Conservation (phyloP, 2,329 filamentous ascomycete genomes). For the Botrytis byssoidea region DNA sequence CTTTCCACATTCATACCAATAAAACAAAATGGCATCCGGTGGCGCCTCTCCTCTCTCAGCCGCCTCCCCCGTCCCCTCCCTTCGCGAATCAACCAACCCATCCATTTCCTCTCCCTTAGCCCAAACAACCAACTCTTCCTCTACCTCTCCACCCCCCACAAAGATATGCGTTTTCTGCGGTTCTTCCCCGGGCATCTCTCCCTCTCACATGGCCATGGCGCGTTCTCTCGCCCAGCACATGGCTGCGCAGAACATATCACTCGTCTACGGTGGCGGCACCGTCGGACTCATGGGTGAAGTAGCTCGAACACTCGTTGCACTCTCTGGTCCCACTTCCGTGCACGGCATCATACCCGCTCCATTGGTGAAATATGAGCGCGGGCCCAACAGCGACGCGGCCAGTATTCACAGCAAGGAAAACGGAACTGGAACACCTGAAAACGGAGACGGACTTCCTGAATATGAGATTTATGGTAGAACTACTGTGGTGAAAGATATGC, state of each 20-base stretch:
- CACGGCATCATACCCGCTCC: constrained; percentile 93
- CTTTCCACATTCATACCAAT: neutral
- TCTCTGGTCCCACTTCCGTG: constrained; percentile 77
- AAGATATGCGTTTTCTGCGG: constrained; percentile 67
- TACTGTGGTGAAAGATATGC: constrained; percentile 92
- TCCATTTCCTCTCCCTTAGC: constrained; percentile 6
- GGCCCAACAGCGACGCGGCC: constrained; percentile 53
- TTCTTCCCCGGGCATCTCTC: constrained; percentile 68
- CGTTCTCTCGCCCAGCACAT: constrained; percentile 71
- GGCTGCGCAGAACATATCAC: constrained; percentile 71
- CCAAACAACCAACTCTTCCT: constrained; percentile 10
- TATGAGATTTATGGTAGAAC: constrained; percentile 69
- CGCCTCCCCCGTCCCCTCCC: constrained; percentile 28
- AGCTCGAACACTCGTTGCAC: constrained; percentile 77
- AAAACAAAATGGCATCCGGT: constrained; percentile 43
- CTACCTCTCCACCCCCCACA: constrained; percentile 1
- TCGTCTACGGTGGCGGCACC: constrained; percentile 95
- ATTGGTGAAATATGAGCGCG: constrained; percentile 73
- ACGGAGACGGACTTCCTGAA: constrained; percentile 44
- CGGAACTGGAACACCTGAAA: constrained; percentile 17
- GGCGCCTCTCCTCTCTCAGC: constrained; percentile 40
- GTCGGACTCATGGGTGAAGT: constrained; percentile 94
- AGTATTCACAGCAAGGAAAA: constrained; percentile 26
- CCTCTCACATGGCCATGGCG: constrained; percentile 67
- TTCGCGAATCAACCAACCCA: neutral